Conservation (phyloP, 2,329 filamentous ascomycete genomes). For the Fusarium mexicanum region DNA sequence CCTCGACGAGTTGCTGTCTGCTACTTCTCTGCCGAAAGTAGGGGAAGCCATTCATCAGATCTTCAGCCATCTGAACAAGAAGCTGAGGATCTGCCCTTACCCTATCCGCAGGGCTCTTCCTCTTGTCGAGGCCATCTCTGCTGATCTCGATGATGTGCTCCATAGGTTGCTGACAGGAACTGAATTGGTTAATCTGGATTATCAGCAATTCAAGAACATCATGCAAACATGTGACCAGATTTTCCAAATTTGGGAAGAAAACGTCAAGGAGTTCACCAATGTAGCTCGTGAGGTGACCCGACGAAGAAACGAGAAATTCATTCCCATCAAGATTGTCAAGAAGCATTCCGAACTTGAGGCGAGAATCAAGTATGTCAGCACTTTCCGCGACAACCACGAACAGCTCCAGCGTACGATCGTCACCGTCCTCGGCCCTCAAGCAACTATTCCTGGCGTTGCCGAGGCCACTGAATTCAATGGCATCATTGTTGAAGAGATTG, state of each 20-base stretch:
- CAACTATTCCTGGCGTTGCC: slow-evolving; percentile 62
- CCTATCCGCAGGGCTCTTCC: slow-evolving; percentile 90
- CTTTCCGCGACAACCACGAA: slow-evolving; percentile 96
- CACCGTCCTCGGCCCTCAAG: slow-evolving; percentile 88
- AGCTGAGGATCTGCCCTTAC: slow-evolving; percentile 95
- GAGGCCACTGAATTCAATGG: slow-evolving; percentile 66
- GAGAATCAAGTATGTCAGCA: slow-evolving; percentile 90
- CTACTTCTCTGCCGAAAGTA: slow-evolving; percentile 87
- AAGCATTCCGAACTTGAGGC: slow-evolving; percentile 90
- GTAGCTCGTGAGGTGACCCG: slow-evolving; percentile 94
- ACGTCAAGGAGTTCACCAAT: slow-evolving; percentile 97
- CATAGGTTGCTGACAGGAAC: slow-evolving; percentile 87
- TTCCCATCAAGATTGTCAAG: slow-evolving; percentile 94
- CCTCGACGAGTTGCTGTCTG: slow-evolving; percentile 91
- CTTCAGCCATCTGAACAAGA: slow-evolving; percentile 96
- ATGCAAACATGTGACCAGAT: slow-evolving; percentile 87
- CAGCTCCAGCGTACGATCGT: slow-evolving; percentile 96
- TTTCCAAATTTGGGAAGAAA: slow-evolving; percentile 94
- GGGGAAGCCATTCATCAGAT: slow-evolving; percentile 90
- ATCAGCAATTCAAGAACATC: slow-evolving; percentile 85
- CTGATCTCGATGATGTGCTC: slow-evolving; percentile 86
- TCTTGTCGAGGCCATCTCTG: slow-evolving; percentile 96
- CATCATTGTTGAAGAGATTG: slow-evolving; percentile 90
- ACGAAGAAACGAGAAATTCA: slow-evolving; percentile 95
- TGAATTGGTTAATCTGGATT: slow-evolving; percentile 90